These are phyloP conservation scores for Limonomyces culmigenus DNA, from an alignment of 1,284 basidiomycete genomes.

Conservation along the genomic window DNA sequence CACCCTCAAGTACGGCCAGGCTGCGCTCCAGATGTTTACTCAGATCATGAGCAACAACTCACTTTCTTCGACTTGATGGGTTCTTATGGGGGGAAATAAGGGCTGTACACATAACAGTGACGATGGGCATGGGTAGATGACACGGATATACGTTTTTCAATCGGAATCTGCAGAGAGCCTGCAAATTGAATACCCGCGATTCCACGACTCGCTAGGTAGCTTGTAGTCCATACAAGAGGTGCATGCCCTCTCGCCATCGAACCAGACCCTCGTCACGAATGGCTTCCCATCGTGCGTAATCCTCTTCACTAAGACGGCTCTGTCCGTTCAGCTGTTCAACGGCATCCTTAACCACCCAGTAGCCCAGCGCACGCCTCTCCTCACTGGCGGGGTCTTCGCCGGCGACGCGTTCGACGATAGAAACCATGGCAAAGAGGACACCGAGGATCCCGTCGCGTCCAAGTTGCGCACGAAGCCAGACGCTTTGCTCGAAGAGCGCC, in stretches of 20 bases:
- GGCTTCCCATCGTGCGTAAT: no score
- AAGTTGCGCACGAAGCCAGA: slow-evolving; percentile 2
- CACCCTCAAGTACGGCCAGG: slow-evolving; percentile 11
- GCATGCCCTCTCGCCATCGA: no score
- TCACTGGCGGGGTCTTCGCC: background rate
- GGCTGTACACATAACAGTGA: no score
- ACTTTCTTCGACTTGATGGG: slow-evolving; percentile 5
- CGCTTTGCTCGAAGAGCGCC: slow-evolving; percentile 3
- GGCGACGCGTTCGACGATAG: background rate
- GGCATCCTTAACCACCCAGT: slow-evolving; percentile 1
- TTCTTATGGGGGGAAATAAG: background rate
- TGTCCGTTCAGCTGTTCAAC: background rate
- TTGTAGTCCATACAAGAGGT: no score
- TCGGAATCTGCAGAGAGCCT: no score
- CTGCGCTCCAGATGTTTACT: slow-evolving; percentile 15
- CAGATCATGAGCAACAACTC: slow-evolving; percentile 15
- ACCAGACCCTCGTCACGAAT: no score
- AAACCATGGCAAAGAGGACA: slow-evolving; percentile 3
- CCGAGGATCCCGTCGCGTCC: background rate
- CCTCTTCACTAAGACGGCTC: no score
- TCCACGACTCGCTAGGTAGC: no score
- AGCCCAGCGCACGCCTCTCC: background rate
- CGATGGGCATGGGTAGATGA: no score
- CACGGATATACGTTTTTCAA: no score
- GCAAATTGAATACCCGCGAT: no score